phyloP scores from a whole-genome alignment of 768 basidiomycete genomes.

The Tricholoma hemisulphureum region DNA sequence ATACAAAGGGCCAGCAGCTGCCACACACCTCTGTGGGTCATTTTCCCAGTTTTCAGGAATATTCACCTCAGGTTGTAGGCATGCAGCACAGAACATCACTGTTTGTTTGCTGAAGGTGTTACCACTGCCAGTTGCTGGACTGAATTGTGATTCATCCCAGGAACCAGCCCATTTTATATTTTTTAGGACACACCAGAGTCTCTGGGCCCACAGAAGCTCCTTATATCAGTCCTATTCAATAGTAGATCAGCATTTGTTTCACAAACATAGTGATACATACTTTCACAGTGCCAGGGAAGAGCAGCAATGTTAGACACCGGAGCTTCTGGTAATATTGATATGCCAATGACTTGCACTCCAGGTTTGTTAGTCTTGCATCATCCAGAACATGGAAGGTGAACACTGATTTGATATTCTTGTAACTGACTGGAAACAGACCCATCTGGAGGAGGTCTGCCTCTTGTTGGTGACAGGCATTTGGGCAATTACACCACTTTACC shows the following conservation, averaged over 20 bases:
- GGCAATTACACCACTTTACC: slow-evolving; percentile 2
- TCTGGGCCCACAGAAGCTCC: slow-evolving; percentile 8
- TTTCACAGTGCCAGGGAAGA: background rate
- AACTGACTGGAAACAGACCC: slow-evolving; percentile 5
- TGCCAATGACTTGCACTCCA: slow-evolving; percentile 16
- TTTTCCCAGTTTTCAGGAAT: slow-evolving; percentile 20
- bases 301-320: slow-evolving; percentile 2
- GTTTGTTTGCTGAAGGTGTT: background rate
- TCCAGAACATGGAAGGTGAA: slow-evolving; percentile 13
- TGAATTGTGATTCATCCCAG: no score
- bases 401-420: background rate
- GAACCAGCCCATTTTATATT: slow-evolving; percentile 12
- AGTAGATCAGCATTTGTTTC: no score
- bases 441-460: slow-evolving; percentile 7
- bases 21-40: background rate
- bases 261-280: background rate
- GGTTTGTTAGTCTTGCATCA: slow-evolving; percentile 5
- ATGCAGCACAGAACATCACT: slow-evolving; percentile 23
- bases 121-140: no score
- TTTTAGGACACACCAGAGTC: slow-evolving; percentile 18
- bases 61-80: slow-evolving; percentile 27
- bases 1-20: no score
- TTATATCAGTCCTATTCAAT: slow-evolving; percentile 10
- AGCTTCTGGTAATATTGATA: slow-evolving; percentile 17
- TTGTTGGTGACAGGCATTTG: slow-evolving; percentile 12